Evolutionary conservation across 192 early-diverging fungal genomes (phyloP), one percentile per base, ranked within the genome.

Genomic region (Jimgerdemannia flammicorona): DNA sequence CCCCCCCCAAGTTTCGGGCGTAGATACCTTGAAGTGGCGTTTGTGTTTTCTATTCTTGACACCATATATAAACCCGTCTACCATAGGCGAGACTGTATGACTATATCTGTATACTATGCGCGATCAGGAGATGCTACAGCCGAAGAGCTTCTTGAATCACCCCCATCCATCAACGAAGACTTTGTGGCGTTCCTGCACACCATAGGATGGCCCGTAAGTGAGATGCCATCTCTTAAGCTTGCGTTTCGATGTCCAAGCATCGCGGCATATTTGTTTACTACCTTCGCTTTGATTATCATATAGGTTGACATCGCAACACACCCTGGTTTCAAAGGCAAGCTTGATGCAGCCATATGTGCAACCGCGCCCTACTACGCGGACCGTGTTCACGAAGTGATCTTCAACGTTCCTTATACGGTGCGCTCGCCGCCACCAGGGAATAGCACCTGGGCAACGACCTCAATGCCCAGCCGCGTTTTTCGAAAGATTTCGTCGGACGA

Each of bases 311-410:
- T 91, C 3, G 76, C 86, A 20, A 74, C 78, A 1, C 94, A 95
- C 77, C 70, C 74, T 9, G 93, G 93, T n/a, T 95, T 81, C 72
- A 76, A 81, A 67, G 93, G 91, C 9, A 85, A 85, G 42, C 72
- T 93, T 1, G 81, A 83, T 59, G 10, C 81, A 7, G 54, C 77
- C 3, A 67, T 86, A 6, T 93, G 91, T 73, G 79, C 84, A 42
- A 89, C 88, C 3, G 83, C 89, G 1, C 89, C 90, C 0, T 95
- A 95, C 77, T 95, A 86, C 79, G 90, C 91, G 2, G 88, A 89
- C 67, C 78, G 89, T 19, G 87, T 77, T 9, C 77, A 83, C 14
- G 93, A 95, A 75, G 85, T 92, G 44, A 83, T 94, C 43, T 93
- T 94, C 72, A 87, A 92, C 77, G 81, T 84, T 3, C 94, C 94